phyloP scores from a whole-genome alignment of 2,329 filamentous ascomycete genomes.

The Diaporthe sp. region DNA sequence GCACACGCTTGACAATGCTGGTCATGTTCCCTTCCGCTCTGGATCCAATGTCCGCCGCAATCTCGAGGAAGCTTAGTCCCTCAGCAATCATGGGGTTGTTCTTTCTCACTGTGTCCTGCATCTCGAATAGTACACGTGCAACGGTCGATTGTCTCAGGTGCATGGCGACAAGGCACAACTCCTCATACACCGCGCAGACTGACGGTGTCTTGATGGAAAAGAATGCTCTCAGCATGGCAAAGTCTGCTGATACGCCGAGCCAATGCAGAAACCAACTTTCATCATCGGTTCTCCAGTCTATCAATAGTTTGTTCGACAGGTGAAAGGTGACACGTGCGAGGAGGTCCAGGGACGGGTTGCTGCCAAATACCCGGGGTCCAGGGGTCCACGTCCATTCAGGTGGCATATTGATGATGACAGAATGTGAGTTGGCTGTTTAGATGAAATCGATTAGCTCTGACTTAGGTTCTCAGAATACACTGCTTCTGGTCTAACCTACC shows the following conservation, averaged over 20 bases:
- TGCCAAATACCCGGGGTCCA: not conserved
- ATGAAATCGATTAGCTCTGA: no score
- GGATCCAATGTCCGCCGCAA: not conserved
- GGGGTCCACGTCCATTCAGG: fast-evolving
- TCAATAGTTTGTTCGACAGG: not conserved
- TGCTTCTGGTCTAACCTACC: no score
- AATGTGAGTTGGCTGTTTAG: no score
- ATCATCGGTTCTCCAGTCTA: not conserved
- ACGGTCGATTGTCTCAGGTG: fast-evolving
- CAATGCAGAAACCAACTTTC: not conserved
- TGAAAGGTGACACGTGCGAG: not conserved
- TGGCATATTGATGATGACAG: not conserved
- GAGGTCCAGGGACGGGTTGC: not conserved
- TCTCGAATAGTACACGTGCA: not conserved
- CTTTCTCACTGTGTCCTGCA: not conserved
- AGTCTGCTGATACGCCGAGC: not conserved
- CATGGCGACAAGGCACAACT: fast-evolving
- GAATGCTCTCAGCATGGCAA: not conserved
- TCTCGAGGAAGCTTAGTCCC: not conserved
- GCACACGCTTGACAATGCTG: not conserved
- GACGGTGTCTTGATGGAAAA: not conserved
- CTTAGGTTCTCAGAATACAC: no score
- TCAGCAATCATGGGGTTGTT: not conserved
- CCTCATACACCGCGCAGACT: not conserved
- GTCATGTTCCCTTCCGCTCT: not conserved